These are phyloP conservation scores for Lasiodiplodia gonubiensis DNA, from an alignment of 2,329 filamentous ascomycete species.

Conservation along the genomic window DNA sequence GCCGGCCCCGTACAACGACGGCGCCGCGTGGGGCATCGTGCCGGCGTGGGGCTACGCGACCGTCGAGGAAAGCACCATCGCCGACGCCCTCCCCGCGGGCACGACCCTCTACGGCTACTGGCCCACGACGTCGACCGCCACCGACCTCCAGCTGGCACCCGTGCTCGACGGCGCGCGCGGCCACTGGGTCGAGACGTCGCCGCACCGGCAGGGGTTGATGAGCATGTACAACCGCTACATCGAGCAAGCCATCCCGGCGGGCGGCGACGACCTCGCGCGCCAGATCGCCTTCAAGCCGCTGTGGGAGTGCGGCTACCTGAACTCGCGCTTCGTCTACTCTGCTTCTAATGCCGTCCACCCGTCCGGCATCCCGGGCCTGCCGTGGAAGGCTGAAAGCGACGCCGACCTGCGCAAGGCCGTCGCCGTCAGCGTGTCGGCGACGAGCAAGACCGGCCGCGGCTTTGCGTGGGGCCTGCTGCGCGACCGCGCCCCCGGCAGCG, in stretches of 20 bases:
- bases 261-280: background rate
- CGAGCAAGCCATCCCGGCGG: background rate
- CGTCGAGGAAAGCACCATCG: conserved; percentile 51
- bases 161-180: conserved; percentile 31
- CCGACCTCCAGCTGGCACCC: conserved; percentile 46
- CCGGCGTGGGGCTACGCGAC: conserved; percentile 57
- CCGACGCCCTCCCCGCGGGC: conserved; percentile 41
- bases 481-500: background rate
- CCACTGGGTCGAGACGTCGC: conserved; percentile 48
- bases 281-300: background rate
- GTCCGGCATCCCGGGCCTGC: background rate
- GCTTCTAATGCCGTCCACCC: too few species aligned
- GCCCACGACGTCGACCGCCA: conserved; percentile 48
- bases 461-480: background rate
- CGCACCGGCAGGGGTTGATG: conserved; percentile 47
- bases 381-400: background rate
- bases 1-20: conserved; percentile 47
- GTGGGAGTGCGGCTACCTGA: background rate
- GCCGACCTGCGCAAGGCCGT: background rate
- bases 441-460: background rate
- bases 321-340: background rate
- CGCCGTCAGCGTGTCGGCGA: background rate
- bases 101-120: conserved; percentile 52
- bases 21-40: conserved; percentile 52
- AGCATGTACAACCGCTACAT: conserved; percentile 55